Percentiles rank a stretch among this genome's conserved stretches.
These are phyloP conservation scores for Diaporthe vexans DNA, from an alignment of 2,329 filamentous ascomycete species.

Conservation along the genomic window DNA sequence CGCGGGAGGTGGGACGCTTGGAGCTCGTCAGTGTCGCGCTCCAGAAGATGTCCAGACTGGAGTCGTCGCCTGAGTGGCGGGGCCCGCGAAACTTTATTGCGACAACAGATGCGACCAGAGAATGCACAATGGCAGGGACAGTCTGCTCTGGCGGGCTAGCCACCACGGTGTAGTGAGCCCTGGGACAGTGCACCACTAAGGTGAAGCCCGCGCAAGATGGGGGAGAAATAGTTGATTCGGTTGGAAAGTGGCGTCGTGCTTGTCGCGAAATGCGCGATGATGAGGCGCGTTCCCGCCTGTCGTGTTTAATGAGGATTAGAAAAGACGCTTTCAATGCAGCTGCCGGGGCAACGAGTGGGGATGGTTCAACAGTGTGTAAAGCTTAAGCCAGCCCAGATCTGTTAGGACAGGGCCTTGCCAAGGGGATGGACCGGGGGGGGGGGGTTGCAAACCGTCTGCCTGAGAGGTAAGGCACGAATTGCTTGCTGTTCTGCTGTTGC, in stretches of 20 bases:
- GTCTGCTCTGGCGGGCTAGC: neutral
- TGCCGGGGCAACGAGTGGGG: slow-evolving; percentile 35
- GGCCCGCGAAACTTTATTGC: neutral
- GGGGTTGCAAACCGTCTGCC: neutral
- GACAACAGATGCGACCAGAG: neutral
- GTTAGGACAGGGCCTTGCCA: neutral
- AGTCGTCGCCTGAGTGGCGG: neutral
- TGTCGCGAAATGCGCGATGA: neutral
- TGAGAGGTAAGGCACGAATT: neutral
- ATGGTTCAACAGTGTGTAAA: neutral
- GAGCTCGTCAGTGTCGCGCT: neutral
- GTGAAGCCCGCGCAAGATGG: neutral
- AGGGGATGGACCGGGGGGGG: too few relatives aligned
- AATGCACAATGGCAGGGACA: neutral
- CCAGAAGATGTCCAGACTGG: neutral
- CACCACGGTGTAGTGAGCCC: neutral
- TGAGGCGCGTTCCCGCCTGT: slow-evolving; percentile 22
- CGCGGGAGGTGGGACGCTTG: neutral
- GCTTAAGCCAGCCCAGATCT: too few relatives aligned
- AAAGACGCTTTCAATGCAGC: slow-evolving; percentile 16
- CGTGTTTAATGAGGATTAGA: slow-evolving; percentile 21
- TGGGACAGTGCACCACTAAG: neutral
- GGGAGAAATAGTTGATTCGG: neutral
- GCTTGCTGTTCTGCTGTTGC: neutral
- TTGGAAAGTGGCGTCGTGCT: slow-evolving; percentile 6